Conservation (phyloP, 345 rosid genomes). For the Jatropha curcas region DNA sequence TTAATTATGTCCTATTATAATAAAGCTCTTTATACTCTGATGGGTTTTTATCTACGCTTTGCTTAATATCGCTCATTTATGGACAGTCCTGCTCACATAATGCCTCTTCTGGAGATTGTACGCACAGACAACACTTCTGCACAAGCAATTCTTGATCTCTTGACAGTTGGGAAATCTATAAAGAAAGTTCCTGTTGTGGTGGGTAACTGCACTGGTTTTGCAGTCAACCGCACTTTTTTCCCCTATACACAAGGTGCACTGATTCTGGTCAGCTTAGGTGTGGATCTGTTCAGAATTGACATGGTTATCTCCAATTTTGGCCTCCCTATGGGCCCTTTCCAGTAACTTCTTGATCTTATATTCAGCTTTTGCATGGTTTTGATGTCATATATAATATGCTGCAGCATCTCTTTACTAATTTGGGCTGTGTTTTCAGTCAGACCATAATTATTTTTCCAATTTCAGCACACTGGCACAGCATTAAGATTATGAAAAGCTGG, state of each 20-base stretch:
- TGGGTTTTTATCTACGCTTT: neutral
- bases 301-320: slow-evolving; percentile 72
- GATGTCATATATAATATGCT: neutral
- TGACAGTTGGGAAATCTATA: slow-evolving; percentile 76
- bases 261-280: slow-evolving; percentile 71
- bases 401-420: slow-evolving; percentile 4
- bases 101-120: slow-evolving; percentile 96
- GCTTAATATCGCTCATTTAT: slow-evolving; percentile 23
- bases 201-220: slow-evolving; percentile 94
- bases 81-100: slow-evolving; percentile 91
- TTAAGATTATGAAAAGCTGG: neutral
- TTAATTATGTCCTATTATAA: neutral
- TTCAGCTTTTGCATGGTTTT: slow-evolving; percentile 1
- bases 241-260: slow-evolving; percentile 79
- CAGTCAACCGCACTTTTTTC: slow-evolving; percentile 89
- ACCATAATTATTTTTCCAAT: neutral
- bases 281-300: slow-evolving; percentile 91
- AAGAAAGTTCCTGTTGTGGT: slow-evolving; percentile 96
- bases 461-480: neutral
- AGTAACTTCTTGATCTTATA: slow-evolving; percentile 47
- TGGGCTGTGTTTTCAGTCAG: neutral
- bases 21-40: neutral
- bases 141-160: slow-evolving; percentile 88
- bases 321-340: slow-evolving; percentile 93
- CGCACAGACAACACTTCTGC: slow-evolving; percentile 78